A percentile compares a stretch with the other conserved stretches of the same genome.
Conservation (phyloP, 305 asterid species). For the Fraxinus dipetala region DNA sequence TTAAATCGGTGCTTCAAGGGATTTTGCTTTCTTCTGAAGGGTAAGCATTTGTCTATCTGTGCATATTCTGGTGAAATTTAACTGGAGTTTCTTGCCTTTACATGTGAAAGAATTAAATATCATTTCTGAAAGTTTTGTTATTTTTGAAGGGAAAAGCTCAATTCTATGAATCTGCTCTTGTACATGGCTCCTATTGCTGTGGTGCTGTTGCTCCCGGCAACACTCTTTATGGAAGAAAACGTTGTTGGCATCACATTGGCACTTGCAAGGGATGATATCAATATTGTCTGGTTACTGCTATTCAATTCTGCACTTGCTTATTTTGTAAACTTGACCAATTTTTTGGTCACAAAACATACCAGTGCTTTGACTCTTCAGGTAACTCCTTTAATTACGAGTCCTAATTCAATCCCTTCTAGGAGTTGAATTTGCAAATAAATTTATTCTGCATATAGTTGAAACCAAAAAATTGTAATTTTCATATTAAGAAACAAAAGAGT, state of each 20-base stretch:
- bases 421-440: background rate
- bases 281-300: constrained; percentile 63
- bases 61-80: constrained; percentile 1
- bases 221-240: constrained; percentile 68
- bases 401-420: background rate
- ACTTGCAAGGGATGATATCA: constrained; percentile 62
- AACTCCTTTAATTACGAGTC: constrained; percentile 23
- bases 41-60: constrained; percentile 31
- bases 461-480: background rate
- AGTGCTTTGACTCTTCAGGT: constrained; percentile 92
- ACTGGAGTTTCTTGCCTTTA: constrained; percentile 14
- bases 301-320: constrained; percentile 80
- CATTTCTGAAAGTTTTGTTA: constrained; percentile 23
- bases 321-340: constrained; percentile 77
- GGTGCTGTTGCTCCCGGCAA: constrained; percentile 65
- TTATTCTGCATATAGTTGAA: background rate
- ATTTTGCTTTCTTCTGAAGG: constrained; percentile 92
- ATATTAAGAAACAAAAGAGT: background rate
- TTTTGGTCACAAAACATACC: constrained; percentile 81
- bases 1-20: constrained; percentile 88
- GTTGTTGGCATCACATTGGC: constrained; percentile 69
- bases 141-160: constrained; percentile 63
- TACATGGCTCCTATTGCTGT: constrained; percentile 91
- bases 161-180: constrained; percentile 82
- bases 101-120: constrained; percentile 6